Conservation (phyloP, 805 yeast species). For the Starmerella stigmatis region DNA sequence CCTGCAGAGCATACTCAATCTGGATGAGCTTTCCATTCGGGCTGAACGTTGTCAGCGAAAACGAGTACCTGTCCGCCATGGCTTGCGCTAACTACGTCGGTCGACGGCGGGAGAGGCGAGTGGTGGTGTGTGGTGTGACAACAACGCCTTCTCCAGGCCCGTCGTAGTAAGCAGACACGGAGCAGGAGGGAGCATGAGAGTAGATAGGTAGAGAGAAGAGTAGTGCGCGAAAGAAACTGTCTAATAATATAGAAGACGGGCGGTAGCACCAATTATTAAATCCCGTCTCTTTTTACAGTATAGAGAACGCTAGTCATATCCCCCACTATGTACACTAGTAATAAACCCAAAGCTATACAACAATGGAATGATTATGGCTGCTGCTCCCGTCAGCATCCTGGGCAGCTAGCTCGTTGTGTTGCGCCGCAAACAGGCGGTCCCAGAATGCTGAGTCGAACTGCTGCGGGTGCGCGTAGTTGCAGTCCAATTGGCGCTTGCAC, state of each 20-base stretch:
- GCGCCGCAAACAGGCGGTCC: slow-evolving; percentile 37
- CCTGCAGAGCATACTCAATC: slow-evolving; percentile 93
- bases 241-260: too few relatives aligned
- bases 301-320: too few relatives aligned
- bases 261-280: too few relatives aligned
- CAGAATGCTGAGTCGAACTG: slow-evolving; percentile 41
- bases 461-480: slow-evolving; percentile 78
- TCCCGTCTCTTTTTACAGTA: too few relatives aligned
- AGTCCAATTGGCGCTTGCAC: slow-evolving; percentile 72
- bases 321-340: too few relatives aligned
- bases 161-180: slow-evolving; percentile 1
- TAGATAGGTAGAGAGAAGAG: too few relatives aligned
- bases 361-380: too few relatives aligned
- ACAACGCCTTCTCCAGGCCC: background rate
- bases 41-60: slow-evolving; percentile 92
- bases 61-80: slow-evolving; percentile 98
- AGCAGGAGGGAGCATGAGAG: background rate
- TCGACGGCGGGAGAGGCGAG: background rate
- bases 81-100: background rate
- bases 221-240: too few relatives aligned
- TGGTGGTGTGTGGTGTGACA: background rate
- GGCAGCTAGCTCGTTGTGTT: slow-evolving; percentile 16
- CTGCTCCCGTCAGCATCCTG: background rate
- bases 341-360: too few relatives aligned
- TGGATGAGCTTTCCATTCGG: slow-evolving; percentile 97